Evolutionary conservation across 75 land plant species (phyloP), one percentile per base, ranked within the genome.

Genomic region (Ceratopteris richardii): DNA sequence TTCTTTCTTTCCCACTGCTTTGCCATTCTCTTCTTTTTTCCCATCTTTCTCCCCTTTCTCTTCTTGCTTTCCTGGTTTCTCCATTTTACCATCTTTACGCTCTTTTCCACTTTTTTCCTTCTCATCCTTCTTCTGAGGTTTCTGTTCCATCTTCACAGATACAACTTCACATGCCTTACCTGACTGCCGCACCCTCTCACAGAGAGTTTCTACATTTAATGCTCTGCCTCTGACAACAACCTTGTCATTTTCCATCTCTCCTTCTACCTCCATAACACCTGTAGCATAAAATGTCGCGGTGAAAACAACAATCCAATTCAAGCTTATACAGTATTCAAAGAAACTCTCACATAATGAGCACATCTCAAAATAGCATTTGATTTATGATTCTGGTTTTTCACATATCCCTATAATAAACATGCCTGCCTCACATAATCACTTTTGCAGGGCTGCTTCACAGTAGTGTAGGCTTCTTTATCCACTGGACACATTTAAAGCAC

Each of bases 151-250:
- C 47, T 27, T 5, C 26, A 63, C 61, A 40, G 71, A 62, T 51
- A 70, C 71, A 55, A 71, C 65, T 62, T 82, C 70, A 54, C 64
- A 71, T 19, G 63, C 44, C 56, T 72, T 78, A 44, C 51, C 39
- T 12, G 70, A 54, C 71, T 63, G 66, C 60, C 73, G 72, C 26
- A 81, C 61, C 44, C 84, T 65, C 40, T 73, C 77, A 52, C 69
- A 58, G 2, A 81, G 77, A 56, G 69, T 79, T 56, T 74, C 16
- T 18, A 77, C 77, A 64, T 74, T 74, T 4, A 73, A 73, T 19
- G 61, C 67, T 29, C 68, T 72, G 24, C 82, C 82, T 20, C 74
- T 79, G 60, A 74, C 82, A 1, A 74, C 61, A 60, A 74, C 82
- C 59, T 70, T 74, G 51, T 60, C 58, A 1, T n/a, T 65, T 66